These are phyloP conservation scores for Massospora cicadina DNA, from an alignment of 371 early-diverging fungal species.

Conservation along the genomic window DNA sequence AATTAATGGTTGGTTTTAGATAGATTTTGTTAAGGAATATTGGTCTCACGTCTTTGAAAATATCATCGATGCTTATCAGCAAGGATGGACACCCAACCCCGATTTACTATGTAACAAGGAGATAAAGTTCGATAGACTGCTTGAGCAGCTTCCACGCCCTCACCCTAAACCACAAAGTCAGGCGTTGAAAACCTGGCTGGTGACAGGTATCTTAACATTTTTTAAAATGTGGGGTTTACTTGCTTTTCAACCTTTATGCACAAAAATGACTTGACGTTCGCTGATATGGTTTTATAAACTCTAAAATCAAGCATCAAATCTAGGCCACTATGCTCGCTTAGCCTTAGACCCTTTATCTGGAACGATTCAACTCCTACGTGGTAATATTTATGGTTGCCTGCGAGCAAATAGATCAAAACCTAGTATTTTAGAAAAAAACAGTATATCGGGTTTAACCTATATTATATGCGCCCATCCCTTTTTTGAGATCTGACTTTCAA, in stretches of 20 bases:
- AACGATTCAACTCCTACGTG: slow-evolving; percentile 12
- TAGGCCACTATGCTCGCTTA: slow-evolving; percentile 74
- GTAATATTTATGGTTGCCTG: too few species aligned
- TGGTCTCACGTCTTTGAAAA: slow-evolving; percentile 76
- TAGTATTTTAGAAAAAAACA: too few species aligned
- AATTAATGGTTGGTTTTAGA: slow-evolving; percentile 14
- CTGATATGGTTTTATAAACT: too few species aligned
- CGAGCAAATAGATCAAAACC: too few species aligned
- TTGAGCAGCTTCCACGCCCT: slow-evolving; percentile 18
- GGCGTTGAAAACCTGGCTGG: background rate
- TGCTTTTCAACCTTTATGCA: too few species aligned
- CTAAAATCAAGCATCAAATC: too few species aligned
- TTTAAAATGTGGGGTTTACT: background rate
- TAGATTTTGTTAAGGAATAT: slow-evolving; percentile 76
- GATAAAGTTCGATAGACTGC: slow-evolving; percentile 79
- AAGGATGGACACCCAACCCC: slow-evolving; percentile 80
- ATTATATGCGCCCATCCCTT: too few species aligned
- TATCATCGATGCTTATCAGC: slow-evolving; percentile 46
- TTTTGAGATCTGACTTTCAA: too few species aligned
- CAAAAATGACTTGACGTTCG: too few species aligned
- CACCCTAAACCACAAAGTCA: slow-evolving; percentile 11
- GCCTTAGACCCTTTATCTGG: slow-evolving; percentile 12
- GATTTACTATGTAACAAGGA: slow-evolving; percentile 74
- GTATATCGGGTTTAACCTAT: too few species aligned
- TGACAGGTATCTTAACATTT: background rate